These are phyloP conservation scores for Verruconis gallopava DNA, from an alignment of 2,329 filamentous ascomycete species.

Conservation along the genomic window DNA sequence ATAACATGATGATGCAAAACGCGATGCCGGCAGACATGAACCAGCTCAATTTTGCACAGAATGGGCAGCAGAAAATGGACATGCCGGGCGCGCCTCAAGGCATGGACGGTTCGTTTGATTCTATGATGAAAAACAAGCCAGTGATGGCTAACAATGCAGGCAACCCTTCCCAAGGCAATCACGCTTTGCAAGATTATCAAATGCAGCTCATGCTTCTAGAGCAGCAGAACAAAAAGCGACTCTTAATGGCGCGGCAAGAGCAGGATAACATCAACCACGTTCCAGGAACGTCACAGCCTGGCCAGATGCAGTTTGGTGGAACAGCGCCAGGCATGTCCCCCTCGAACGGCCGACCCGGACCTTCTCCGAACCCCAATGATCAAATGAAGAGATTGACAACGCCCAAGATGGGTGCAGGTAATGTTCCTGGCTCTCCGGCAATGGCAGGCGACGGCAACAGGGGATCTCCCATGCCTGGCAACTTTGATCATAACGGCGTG, in stretches of 20 bases:
- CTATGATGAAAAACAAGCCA: not conserved
- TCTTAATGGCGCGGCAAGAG: conserved; percentile 71
- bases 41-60: conserved; percentile 54
- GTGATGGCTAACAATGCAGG: conserved; percentile 17
- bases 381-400: conserved; percentile 58
- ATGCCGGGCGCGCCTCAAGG: conserved; percentile 62
- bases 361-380: conserved; percentile 64
- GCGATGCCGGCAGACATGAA: conserved; percentile 69
- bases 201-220: conserved; percentile 82
- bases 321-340: conserved; percentile 55
- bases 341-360: conserved; percentile 52
- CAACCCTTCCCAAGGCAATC: conserved; percentile 47
- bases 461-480: conserved; percentile 47
- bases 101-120: conserved; percentile 6
- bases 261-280: conserved; percentile 52
- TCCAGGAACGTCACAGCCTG: conserved; percentile 29
- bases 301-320: conserved; percentile 36
- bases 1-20: conserved; percentile 50
- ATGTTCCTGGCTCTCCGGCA: conserved; percentile 53
- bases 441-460: conserved; percentile 55
- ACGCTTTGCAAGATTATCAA: conserved; percentile 75
- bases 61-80: conserved; percentile 65
- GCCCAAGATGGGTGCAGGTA: conserved; percentile 56
- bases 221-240: conserved; percentile 75
- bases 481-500: conserved; percentile 35